Percentiles rank a stretch among this genome's conserved stretches.
Conservation (phyloP, 148 eudicot genomes). For the Linanthus parryae region DNA sequence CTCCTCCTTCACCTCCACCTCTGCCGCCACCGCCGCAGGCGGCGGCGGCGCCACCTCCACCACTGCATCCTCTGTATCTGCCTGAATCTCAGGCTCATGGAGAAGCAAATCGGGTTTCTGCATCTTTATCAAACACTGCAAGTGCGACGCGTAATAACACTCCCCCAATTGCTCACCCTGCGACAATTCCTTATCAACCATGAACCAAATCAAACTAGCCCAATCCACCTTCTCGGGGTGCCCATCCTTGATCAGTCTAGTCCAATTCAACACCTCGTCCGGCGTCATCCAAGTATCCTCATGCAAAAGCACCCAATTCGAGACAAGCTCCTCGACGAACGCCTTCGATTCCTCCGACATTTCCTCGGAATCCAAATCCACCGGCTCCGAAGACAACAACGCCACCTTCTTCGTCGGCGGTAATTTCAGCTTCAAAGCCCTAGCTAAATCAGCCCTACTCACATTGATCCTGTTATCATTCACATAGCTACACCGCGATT, state of each 20-base stretch:
- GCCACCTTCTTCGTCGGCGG: constrained; percentile 37
- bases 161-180: constrained; percentile 42
- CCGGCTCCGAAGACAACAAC: constrained; percentile 12
- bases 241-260: constrained; percentile 49
- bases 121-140: constrained; percentile 63
- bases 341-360: constrained; percentile 32
- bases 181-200: constrained; percentile 80
- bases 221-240: constrained; percentile 76
- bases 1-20: constrained; percentile 15
- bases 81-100: constrained; percentile 15
- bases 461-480: constrained; percentile 33
- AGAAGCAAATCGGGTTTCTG: constrained; percentile 39
- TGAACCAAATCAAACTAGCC: constrained; percentile 76
- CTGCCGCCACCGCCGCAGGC: constrained; percentile 8
- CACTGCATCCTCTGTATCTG: constrained; percentile 14
- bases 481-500: constrained; percentile 30
- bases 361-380: constrained; percentile 31
- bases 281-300: constrained; percentile 75
- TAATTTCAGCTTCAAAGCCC: constrained; percentile 69
- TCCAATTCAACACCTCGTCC: constrained; percentile 47
- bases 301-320: constrained; percentile 69
- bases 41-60: constrained; percentile 21
- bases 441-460: constrained; percentile 51
- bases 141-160: constrained; percentile 83
- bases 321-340: constrained; percentile 55